phyloP scores from a whole-genome alignment of 768 basidiomycete genomes.

The Serendipita vermifera region DNA sequence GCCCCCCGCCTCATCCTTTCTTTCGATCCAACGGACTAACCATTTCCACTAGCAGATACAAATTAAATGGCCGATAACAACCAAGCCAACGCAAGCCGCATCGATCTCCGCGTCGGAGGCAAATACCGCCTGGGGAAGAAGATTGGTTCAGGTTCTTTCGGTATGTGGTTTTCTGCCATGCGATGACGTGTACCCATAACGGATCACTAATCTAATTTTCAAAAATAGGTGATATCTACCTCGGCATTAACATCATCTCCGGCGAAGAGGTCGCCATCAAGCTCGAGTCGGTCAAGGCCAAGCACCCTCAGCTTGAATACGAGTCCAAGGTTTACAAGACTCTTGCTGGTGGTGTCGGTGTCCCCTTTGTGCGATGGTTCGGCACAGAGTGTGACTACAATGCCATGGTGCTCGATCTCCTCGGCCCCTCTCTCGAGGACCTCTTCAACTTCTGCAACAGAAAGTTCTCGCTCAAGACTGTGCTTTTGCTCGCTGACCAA shows the following conservation, averaged over 20 bases:
- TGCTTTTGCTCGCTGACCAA: slow-evolving; percentile 87
- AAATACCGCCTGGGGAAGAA: slow-evolving; percentile 98
- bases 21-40: neutral
- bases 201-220: neutral
- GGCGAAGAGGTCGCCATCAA: slow-evolving; percentile 99
- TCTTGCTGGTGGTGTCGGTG: slow-evolving; percentile 96
- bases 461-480: slow-evolving; percentile 89
- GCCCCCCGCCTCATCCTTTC: neutral
- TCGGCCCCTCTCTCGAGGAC: slow-evolving; percentile 76
- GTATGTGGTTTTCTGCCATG: slow-evolving; percentile 34
- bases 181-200: no score
- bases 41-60: slow-evolving; percentile 1
- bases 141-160: slow-evolving; percentile 97
- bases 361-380: slow-evolving; percentile 86
- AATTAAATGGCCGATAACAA: slow-evolving; percentile 52
- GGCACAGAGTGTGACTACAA: slow-evolving; percentile 90
- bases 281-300: slow-evolving; percentile 98
- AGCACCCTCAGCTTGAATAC: slow-evolving; percentile 99
- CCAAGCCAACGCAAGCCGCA: slow-evolving; percentile 40
- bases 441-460: slow-evolving; percentile 82
- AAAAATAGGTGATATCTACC: slow-evolving; percentile 83
- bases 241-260: slow-evolving; percentile 99
- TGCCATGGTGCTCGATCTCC: slow-evolving; percentile 96
- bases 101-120: slow-evolving; percentile 81
- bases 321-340: slow-evolving; percentile 75